These are phyloP conservation scores for Candida sanyaensis DNA, from an alignment of 1,139 yeast genomes.

Conservation along the genomic window DNA sequence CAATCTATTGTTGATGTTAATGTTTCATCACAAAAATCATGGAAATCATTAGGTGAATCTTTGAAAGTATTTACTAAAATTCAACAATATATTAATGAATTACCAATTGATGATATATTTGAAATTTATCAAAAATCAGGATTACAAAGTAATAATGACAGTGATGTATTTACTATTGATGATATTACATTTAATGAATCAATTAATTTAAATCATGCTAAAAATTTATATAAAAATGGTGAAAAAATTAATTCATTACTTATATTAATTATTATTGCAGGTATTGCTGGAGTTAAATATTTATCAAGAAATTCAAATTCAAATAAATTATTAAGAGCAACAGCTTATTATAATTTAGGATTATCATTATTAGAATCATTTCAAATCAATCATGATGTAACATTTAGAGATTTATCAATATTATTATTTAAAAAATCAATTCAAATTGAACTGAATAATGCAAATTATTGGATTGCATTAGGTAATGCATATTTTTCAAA, in stretches of 20 bases:
- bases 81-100: slow-evolving; percentile 39
- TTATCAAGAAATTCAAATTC: slow-evolving; percentile 35
- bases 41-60: slow-evolving; percentile 57
- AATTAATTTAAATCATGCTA: slow-evolving; percentile 14
- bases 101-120: slow-evolving; percentile 46
- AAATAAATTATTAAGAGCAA: slow-evolving; percentile 56
- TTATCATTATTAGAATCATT: slow-evolving; percentile 57
- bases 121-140: slow-evolving; percentile 27
- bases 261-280: slow-evolving; percentile 27
- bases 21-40: slow-evolving; percentile 46
- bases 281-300: slow-evolving; percentile 28
- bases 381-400: slow-evolving; percentile 23
- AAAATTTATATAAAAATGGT: slow-evolving; percentile 15
- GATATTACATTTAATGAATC: slow-evolving; percentile 11
- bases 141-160: slow-evolving; percentile 1
- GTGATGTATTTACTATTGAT: not conserved
- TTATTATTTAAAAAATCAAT: slow-evolving; percentile 65
- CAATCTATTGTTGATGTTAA: slow-evolving; percentile 39
- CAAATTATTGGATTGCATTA: slow-evolving; percentile 78
- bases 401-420: slow-evolving; percentile 51
- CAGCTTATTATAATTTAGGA: slow-evolving; percentile 71
- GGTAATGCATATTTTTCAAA: slow-evolving; percentile 67
- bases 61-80: slow-evolving; percentile 46
- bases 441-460: slow-evolving; percentile 65
- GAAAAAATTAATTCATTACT: slow-evolving; percentile 23